A percentile compares a stretch with the other conserved stretches of the same genome.
These are phyloP conservation scores for Neospermospora avenae DNA, from an alignment of 2,329 filamentous ascomycete species.

Conservation along the genomic window DNA sequence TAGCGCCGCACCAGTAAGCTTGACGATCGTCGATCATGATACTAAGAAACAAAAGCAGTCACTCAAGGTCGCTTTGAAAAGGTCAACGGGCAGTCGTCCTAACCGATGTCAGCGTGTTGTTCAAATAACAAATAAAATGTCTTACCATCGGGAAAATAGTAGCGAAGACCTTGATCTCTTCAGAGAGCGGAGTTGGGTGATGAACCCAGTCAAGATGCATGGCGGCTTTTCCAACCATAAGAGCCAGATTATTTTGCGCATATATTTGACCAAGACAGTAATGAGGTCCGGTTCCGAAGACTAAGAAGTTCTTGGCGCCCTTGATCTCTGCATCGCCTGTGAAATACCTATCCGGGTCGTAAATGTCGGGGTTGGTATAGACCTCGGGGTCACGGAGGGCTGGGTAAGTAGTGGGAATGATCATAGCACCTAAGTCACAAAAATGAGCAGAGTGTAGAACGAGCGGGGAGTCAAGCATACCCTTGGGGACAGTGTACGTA, in stretches of 20 bases:
- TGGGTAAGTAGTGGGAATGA: constrained; percentile 87
- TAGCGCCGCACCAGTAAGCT: background rate
- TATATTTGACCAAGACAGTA: constrained; percentile 96
- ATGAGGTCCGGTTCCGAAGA: constrained; percentile 93
- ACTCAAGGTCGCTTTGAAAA: constrained; percentile 45
- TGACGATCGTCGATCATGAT: background rate
- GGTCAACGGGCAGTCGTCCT: constrained; percentile 82
- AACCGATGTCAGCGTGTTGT: constrained; percentile 28
- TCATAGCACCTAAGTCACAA: constrained; percentile 67
- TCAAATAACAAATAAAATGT: background rate
- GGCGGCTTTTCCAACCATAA: constrained; percentile 87
- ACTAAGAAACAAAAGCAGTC: background rate
- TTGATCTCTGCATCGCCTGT: constrained; percentile 77
- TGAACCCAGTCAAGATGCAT: constrained; percentile 88
- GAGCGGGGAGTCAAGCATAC: constrained; percentile 39
- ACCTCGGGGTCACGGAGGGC: constrained; percentile 89
- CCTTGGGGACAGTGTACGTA: constrained; percentile 88
- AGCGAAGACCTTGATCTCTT: constrained; percentile 97
- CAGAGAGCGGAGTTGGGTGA: constrained; percentile 74
- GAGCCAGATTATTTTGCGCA: constrained; percentile 81
- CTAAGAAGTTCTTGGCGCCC: constrained; percentile 89
- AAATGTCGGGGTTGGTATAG: constrained; percentile 84
- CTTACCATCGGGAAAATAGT: constrained; percentile 95
- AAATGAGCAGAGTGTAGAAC: constrained; percentile 8
- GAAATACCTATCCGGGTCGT: constrained; percentile 90